These are phyloP conservation scores for Pseudomonodictys pantanalensis DNA, from an alignment of 495 filamentous ascomycete species.

Conservation along the genomic window DNA sequence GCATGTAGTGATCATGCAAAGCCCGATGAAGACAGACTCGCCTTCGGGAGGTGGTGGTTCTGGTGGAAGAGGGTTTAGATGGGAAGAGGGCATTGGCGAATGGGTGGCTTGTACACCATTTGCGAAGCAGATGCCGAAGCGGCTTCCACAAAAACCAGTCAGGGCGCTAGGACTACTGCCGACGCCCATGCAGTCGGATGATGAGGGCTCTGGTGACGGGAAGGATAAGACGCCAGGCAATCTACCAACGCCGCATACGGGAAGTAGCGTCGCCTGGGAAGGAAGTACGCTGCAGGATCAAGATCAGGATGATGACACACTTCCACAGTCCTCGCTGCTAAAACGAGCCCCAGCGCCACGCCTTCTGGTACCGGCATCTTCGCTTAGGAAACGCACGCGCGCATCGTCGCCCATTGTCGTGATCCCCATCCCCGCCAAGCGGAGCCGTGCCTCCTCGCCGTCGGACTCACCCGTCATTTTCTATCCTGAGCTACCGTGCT, in stretches of 20 bases:
- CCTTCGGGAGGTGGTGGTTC: constrained; percentile 16
- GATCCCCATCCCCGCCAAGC: constrained; percentile 15
- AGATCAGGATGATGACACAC: not conserved
- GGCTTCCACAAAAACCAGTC: constrained; percentile 5
- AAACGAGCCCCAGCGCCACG: not conserved
- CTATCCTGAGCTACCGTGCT: not conserved
- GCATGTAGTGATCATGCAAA: constrained; percentile 1
- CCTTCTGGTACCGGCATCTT: not conserved
- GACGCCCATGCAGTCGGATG: constrained; percentile 3
- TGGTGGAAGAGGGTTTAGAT: constrained; percentile 19
- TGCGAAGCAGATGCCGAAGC: constrained; percentile 18
- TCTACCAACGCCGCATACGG: not conserved
- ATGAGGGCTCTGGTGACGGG: not conserved
- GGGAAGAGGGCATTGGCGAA: constrained; percentile 35
- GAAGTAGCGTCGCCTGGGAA: too few species aligned
- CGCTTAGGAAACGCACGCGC: not conserved
- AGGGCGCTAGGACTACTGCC: constrained; percentile 7
- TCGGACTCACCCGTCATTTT: not conserved
- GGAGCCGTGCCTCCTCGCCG: not conserved
- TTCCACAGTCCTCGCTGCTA: constrained; percentile 12
- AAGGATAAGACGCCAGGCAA: not conserved
- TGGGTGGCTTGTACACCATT: constrained; percentile 34
- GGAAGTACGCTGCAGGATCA: too few species aligned
- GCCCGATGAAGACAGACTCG: constrained; percentile 6
- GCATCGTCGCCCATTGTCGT: constrained; percentile 3